These are phyloP conservation scores for Calophaca sinica DNA, from an alignment of 306 rosid species.

Conservation along the genomic window DNA sequence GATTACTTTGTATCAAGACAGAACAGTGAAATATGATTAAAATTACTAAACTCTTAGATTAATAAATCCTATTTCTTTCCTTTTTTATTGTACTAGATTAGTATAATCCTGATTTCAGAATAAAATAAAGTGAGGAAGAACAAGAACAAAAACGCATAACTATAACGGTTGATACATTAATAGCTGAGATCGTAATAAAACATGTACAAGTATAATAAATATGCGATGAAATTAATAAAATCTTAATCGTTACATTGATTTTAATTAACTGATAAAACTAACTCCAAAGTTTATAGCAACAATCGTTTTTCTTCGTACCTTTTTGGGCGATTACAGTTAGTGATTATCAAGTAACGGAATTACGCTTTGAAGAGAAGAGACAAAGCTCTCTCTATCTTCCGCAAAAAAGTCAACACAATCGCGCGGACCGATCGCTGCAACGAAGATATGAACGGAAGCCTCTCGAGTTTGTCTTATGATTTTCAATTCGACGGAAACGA, in stretches of 20 bases:
- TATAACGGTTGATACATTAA: neutral
- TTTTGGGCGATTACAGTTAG: neutral
- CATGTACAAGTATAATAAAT: neutral
- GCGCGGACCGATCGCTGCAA: slow-evolving; percentile 50
- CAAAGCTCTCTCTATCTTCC: slow-evolving; percentile 39
- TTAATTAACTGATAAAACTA: neutral
- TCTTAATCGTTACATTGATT: neutral
- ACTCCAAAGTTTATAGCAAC: neutral
- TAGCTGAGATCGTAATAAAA: neutral
- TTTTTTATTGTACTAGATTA: neutral
- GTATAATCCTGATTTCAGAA: neutral
- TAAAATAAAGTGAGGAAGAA: too few relatives aligned
- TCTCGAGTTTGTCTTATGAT: neutral
- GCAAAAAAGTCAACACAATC: slow-evolving; percentile 35
- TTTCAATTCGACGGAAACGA: slow-evolving; percentile 9
- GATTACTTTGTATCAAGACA: too few relatives aligned
- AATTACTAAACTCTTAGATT: neutral
- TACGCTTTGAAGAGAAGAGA: neutral
- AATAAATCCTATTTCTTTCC: neutral
- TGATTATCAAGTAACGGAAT: slow-evolving; percentile 2
- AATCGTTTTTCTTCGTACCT: neutral
- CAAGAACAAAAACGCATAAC: neutral
- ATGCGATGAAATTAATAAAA: neutral
- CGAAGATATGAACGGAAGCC: too few relatives aligned
- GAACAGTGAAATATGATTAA: neutral